Percentiles rank a stretch among this genome's conserved stretches.
Evolutionary conservation across 2,329 filamentous ascomycete species (phyloP).

Genomic region (Penicillium brasilianum): DNA sequence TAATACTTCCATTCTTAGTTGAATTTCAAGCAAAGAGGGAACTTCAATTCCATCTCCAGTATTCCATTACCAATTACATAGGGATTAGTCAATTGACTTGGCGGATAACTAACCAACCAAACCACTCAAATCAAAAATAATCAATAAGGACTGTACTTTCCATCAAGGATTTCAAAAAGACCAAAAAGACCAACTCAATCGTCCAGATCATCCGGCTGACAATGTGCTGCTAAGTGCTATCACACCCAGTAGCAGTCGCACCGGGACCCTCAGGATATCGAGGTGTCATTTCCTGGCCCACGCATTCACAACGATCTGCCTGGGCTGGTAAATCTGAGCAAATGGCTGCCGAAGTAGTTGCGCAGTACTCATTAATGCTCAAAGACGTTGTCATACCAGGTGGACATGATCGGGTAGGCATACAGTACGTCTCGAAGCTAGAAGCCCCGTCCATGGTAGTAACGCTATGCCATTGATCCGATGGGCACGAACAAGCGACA

Average conservation of each 20-base stretch:
- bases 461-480: slow-evolving; percentile 33
- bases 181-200: no score
- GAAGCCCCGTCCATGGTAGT: slow-evolving; percentile 14
- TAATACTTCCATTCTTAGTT: not conserved
- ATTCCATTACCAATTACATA: not conserved
- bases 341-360: slow-evolving; percentile 20
- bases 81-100: not conserved
- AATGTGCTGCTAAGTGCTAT: not conserved
- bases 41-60: not conserved
- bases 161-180: not conserved
- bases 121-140: not conserved
- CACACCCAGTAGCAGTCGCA: slow-evolving; percentile 29
- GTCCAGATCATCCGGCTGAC: not conserved
- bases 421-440: slow-evolving; percentile 30
- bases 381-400: slow-evolving; percentile 32
- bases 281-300: slow-evolving; percentile 22
- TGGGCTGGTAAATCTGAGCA: slow-evolving; percentile 20
- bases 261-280: slow-evolving; percentile 28
- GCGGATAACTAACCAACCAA: no score
- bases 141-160: not conserved
- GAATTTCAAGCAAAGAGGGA: not conserved
- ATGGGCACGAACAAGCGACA: slow-evolving; percentile 31
- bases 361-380: slow-evolving; percentile 27
- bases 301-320: slow-evolving; percentile 26
- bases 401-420: slow-evolving; percentile 31